These are phyloP conservation scores for Bruguiera parviflora DNA, from an alignment of 345 rosid species.

Conservation along the genomic window DNA sequence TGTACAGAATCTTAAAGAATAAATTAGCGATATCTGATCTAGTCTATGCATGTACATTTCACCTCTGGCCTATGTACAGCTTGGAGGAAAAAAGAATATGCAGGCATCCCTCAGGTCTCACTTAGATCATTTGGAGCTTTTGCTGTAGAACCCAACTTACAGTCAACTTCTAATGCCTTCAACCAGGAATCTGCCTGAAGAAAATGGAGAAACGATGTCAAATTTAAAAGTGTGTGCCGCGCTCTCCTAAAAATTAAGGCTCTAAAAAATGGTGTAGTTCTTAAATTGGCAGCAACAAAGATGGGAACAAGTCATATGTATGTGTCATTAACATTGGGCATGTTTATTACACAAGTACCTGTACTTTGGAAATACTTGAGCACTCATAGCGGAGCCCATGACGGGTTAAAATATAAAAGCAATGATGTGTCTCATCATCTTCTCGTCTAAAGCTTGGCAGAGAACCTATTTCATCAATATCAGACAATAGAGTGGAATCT, in stretches of 20 bases:
- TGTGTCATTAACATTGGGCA: too few relatives aligned
- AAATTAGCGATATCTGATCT: slow-evolving; percentile 21
- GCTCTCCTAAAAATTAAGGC: not conserved
- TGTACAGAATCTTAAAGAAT: slow-evolving; percentile 41
- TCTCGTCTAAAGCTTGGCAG: slow-evolving; percentile 67
- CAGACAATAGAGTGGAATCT: slow-evolving; percentile 79
- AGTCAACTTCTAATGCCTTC: slow-evolving; percentile 45
- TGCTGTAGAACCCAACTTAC: slow-evolving; percentile 37
- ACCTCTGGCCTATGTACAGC: slow-evolving; percentile 32
- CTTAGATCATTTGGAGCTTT: slow-evolving; percentile 39
- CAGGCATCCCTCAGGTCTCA: slow-evolving; percentile 7
- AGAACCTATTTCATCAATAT: slow-evolving; percentile 69
- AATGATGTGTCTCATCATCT: slow-evolving; percentile 50
- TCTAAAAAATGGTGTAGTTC: too few relatives aligned
- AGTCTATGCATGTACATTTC: slow-evolving; percentile 4
- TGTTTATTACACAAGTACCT: slow-evolving; percentile 34
- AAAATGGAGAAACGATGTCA: not conserved
- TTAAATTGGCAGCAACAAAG: not conserved
- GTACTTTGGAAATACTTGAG: slow-evolving; percentile 63
- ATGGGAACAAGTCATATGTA: not conserved
- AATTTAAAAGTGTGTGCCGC: not conserved
- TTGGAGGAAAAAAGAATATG: slow-evolving; percentile 5
- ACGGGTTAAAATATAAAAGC: slow-evolving; percentile 63
- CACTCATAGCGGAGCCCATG: slow-evolving; percentile 87
- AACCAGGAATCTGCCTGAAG: slow-evolving; percentile 77